Evolutionary conservation across 495 filamentous ascomycete genomes (phyloP).

Genomic region (Annulohypoxylon maeteangense): DNA sequence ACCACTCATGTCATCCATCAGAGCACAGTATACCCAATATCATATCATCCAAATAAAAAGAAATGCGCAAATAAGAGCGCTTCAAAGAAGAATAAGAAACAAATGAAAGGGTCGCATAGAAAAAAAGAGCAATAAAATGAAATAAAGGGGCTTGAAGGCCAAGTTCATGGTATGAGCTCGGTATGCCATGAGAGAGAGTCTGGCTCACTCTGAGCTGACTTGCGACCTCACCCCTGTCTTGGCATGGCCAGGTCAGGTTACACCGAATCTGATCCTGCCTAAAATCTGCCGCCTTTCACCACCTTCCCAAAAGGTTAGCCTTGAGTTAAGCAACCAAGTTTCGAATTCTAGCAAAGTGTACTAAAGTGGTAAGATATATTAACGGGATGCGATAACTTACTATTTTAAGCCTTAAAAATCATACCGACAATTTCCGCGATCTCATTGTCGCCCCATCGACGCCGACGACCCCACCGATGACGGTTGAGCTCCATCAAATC

Average conservation of each 20-base stretch:
- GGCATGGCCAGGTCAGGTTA: not conserved
- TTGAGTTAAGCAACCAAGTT: not conserved
- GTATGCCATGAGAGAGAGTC: not conserved
- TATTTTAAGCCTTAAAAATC: not conserved
- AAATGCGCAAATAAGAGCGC: not conserved
- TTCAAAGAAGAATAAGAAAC: not conserved
- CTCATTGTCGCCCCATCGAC: not conserved
- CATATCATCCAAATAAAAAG: not conserved
- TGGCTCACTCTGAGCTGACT: not conserved
- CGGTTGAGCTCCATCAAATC: not conserved
- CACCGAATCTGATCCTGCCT: not conserved
- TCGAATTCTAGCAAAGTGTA: not conserved
- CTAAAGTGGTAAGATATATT: not conserved
- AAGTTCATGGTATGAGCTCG: not conserved
- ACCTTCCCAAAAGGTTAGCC: not conserved
- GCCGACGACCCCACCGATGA: not conserved
- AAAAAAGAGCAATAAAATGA: not conserved
- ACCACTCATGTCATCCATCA: not conserved
- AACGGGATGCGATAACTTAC: not conserved
- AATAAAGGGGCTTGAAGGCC: not conserved
- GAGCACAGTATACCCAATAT: not conserved
- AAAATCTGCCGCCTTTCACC: not conserved
- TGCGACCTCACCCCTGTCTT: not conserved
- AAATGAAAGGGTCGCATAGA: no score
- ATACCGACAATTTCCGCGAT: not conserved